Percentiles rank a stretch among this genome's conserved stretches.
These are phyloP conservation scores for Pichia eremophila DNA, from an alignment of 805 yeast species.

Conservation along the genomic window DNA sequence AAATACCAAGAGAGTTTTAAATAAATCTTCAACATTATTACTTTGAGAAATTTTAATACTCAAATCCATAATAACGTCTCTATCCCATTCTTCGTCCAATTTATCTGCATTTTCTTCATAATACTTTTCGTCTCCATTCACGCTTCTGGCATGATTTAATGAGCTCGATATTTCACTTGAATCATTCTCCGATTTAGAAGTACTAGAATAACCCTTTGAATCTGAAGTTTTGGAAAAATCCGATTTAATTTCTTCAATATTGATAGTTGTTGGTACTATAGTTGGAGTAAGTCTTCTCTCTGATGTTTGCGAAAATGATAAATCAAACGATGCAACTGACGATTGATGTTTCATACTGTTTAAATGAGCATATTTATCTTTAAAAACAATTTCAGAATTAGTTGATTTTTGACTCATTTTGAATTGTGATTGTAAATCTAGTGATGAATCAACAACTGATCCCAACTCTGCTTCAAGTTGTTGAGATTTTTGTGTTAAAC, in stretches of 20 bases:
- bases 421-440: not conserved
- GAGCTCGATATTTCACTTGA: not conserved
- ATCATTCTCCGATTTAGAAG: not conserved
- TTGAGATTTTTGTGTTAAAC: slow-evolving; percentile 18
- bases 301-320: not conserved
- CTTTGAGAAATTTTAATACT: slow-evolving; percentile 43
- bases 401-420: not conserved
- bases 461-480: slow-evolving; percentile 24
- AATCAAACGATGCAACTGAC: not conserved
- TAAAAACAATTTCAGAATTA: not conserved
- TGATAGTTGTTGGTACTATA: not conserved
- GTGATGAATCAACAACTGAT: slow-evolving; percentile 15
- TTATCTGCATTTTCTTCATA: not conserved
- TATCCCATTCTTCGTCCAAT: slow-evolving; percentile 9
- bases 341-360: not conserved
- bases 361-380: not conserved
- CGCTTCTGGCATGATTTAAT: not conserved
- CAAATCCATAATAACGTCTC: slow-evolving; percentile 24
- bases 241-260: not conserved
- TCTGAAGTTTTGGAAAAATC: not conserved
- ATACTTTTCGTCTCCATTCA: not conserved
- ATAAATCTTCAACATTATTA: slow-evolving; percentile 29
- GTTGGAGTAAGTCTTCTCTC: not conserved
- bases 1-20: slow-evolving; percentile 30
- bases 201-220: not conserved